phyloP scores from a whole-genome alignment of 1,284 basidiomycete genomes.

The Veloboletus limbatus region DNA sequence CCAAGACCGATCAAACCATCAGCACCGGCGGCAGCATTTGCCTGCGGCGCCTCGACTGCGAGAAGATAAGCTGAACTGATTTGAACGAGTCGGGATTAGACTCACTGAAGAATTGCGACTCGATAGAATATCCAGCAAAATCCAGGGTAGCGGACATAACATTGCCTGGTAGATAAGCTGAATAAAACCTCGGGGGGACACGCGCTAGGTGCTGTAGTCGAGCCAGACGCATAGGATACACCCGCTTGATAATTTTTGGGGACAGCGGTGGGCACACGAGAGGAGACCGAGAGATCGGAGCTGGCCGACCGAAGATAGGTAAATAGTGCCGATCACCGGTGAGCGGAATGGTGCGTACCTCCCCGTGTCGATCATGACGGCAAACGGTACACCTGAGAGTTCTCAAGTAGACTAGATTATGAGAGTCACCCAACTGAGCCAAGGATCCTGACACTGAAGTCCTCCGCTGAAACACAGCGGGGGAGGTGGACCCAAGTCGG shows the following conservation, averaged over 20 bases:
- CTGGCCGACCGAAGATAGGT: slow-evolving; percentile 6
- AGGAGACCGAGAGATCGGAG: slow-evolving; percentile 31
- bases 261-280: slow-evolving; percentile 17
- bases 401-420: slow-evolving; percentile 50
- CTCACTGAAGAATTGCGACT: slow-evolving; percentile 64
- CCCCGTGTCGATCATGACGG: slow-evolving; percentile 63
- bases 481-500: slow-evolving; percentile 2
- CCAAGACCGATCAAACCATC: slow-evolving; percentile 52
- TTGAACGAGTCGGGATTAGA: slow-evolving; percentile 3
- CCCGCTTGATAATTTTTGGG: slow-evolving; percentile 14
- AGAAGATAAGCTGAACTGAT: not conserved
- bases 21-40: slow-evolving; percentile 30
- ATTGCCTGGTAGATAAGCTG: slow-evolving; percentile 35
- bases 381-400: slow-evolving; percentile 47
- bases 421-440: slow-evolving; percentile 26
- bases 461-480: slow-evolving; percentile 14
- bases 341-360: slow-evolving; percentile 42
- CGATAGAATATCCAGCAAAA: slow-evolving; percentile 53
- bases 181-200: not conserved
- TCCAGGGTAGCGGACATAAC: slow-evolving; percentile 52
- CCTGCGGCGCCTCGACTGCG: slow-evolving; percentile 23
- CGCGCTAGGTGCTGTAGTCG: not conserved
- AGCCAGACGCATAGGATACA: slow-evolving; percentile 26
- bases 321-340: not conserved
- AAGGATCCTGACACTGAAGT: slow-evolving; percentile 16